These are phyloP conservation scores for Epichloe gansuensis DNA, from an alignment of 2,329 filamentous ascomycete genomes.

Conservation along the genomic window DNA sequence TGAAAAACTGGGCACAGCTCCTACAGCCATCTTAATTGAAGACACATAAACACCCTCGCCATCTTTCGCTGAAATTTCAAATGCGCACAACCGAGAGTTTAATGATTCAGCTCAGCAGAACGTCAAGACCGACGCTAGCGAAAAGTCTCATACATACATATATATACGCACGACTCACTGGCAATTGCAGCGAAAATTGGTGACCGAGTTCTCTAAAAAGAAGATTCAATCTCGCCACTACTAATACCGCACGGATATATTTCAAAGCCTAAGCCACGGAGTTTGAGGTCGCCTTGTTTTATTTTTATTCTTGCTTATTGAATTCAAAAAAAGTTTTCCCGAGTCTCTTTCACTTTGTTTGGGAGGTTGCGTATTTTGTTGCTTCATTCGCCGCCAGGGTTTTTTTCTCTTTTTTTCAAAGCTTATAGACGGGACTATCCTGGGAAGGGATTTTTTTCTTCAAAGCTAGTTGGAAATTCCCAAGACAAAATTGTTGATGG, in stretches of 20 bases:
- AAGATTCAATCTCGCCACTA: background rate
- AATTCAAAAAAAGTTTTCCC: background rate
- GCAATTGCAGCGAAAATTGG: background rate
- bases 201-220: background rate
- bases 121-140: background rate
- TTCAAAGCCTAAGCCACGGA: background rate
- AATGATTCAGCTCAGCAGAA: background rate
- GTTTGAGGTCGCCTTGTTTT: background rate
- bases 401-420: background rate
- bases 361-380: background rate
- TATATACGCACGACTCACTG: background rate
- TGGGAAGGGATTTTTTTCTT: background rate
- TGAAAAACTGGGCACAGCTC: constrained; percentile 68
- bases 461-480: background rate
- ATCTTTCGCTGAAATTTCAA: background rate
- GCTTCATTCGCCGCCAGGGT: background rate
- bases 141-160: background rate
- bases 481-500: background rate
- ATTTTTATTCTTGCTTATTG: background rate
- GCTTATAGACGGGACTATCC: constrained; percentile 2
- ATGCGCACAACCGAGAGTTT: background rate
- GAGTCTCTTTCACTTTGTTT: background rate
- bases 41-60: constrained; percentile 21
- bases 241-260: background rate
- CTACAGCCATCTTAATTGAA: constrained; percentile 72